Evolutionary conservation across 495 filamentous ascomycete genomes (phyloP).

Genomic region (Penicillium ucsense): DNA sequence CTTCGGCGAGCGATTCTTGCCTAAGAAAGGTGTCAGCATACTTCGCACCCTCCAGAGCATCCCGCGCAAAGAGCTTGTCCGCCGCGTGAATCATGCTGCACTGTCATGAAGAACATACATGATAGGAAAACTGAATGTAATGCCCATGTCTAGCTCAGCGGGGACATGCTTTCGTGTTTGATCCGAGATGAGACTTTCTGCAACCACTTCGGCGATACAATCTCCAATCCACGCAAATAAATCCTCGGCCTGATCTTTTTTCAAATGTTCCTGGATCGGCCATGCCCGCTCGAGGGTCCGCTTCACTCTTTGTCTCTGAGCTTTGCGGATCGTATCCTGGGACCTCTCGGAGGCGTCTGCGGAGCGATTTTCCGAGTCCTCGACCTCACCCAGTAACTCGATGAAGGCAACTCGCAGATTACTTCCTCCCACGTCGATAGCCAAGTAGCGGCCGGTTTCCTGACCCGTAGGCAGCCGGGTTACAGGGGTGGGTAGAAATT

Average conservation of each 20-base stretch:
- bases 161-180: constrained; percentile 34
- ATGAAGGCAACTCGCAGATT: constrained; percentile 75
- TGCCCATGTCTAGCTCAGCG: constrained; percentile 60
- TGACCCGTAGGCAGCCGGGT: constrained; percentile 55
- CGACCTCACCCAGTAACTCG: constrained; percentile 48
- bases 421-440: constrained; percentile 74
- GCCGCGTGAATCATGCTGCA: background rate
- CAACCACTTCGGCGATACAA: constrained; percentile 64
- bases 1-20: constrained; percentile 65
- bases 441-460: constrained; percentile 60
- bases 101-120: constrained; percentile 39
- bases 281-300: constrained; percentile 61
- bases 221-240: constrained; percentile 74
- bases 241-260: constrained; percentile 64
- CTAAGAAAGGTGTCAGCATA: constrained; percentile 29
- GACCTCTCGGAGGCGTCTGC: constrained; percentile 29
- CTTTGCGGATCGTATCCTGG: constrained; percentile 34
- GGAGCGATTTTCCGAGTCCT: constrained; percentile 24
- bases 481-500: constrained; percentile 74
- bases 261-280: constrained; percentile 72
- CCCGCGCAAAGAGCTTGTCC: too few relatives aligned
- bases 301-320: constrained; percentile 41
- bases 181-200: constrained; percentile 37
- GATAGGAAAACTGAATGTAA: constrained; percentile 84
- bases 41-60: too few relatives aligned